Evolutionary conservation across 116 monocot species (phyloP).

Genomic region (Trichopus zeylanicus): DNA sequence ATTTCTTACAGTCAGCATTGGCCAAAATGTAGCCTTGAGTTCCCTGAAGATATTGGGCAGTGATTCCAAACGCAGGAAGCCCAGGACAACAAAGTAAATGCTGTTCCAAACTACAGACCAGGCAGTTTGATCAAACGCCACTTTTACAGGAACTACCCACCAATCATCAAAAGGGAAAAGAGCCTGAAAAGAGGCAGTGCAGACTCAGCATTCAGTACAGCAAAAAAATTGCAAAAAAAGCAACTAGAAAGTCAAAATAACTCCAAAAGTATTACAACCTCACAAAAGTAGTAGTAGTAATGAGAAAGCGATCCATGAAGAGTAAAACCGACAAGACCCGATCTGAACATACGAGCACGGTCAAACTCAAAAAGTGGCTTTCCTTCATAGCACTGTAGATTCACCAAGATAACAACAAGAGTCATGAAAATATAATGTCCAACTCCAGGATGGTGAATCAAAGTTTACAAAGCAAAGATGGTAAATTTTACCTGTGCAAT

Average conservation of each 20-base stretch:
- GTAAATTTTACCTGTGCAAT: constrained; percentile 86
- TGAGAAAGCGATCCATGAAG: constrained; percentile 98
- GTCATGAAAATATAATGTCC: neutral
- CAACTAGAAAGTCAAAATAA: neutral
- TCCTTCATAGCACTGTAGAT: constrained; percentile 85
- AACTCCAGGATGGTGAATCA: neutral
- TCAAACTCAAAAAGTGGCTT: constrained; percentile 96
- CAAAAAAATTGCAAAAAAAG: constrained; percentile 3
- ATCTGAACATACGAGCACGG: constrained; percentile 78
- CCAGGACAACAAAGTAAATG: constrained; percentile 71
- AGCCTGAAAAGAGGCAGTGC: constrained; percentile 32
- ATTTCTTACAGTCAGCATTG: constrained; percentile 83
- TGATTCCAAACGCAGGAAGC: constrained; percentile 77
- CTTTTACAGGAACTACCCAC: constrained; percentile 96
- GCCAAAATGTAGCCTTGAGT: constrained; percentile 78
- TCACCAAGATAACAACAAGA: constrained; percentile 1
- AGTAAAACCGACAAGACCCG: constrained; percentile 82
- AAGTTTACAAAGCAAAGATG: too few species aligned
- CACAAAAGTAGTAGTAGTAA: constrained; percentile 88
- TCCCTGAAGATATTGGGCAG: constrained; percentile 55
- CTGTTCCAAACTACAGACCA: constrained; percentile 97
- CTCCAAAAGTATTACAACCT: constrained; percentile 31
- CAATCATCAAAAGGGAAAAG: constrained; percentile 84
- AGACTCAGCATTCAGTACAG: constrained; percentile 2
- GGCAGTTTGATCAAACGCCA: constrained; percentile 77